Conservation (phyloP, 176 grass and related monocot genomes). For the Aechmea fasciata region DNA sequence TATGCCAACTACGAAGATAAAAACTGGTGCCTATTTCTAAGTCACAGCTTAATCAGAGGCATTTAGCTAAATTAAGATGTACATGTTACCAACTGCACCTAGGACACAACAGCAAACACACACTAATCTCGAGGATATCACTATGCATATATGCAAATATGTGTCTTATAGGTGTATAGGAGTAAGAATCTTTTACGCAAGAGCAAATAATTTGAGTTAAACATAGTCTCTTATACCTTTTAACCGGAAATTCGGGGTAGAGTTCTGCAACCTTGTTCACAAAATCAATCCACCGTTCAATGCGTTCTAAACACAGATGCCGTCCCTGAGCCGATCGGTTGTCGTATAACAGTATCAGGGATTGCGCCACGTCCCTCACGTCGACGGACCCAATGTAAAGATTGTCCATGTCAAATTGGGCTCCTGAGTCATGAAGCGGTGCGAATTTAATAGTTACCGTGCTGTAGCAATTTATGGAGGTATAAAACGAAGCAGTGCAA, state of each 20-base stretch:
- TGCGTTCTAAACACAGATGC: conserved; percentile 37
- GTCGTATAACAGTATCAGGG: conserved; percentile 34
- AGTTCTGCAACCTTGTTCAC: conserved; percentile 27
- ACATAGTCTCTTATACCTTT: conserved; percentile 19
- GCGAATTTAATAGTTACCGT: not conserved
- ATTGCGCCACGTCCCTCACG: conserved; percentile 35
- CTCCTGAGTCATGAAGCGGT: conserved; percentile 17
- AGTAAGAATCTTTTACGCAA: no score
- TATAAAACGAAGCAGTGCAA: not conserved
- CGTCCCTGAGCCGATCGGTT: conserved; percentile 28
- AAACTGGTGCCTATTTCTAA: no score
- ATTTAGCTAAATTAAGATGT: not conserved
- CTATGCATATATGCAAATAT: not conserved
- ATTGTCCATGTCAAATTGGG: conserved; percentile 18
- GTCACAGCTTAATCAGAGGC: not conserved
- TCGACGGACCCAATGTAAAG: conserved; percentile 31
- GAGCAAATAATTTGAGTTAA: no score
- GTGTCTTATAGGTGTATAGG: no score
- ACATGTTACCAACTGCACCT: no score
- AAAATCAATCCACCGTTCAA: conserved; percentile 20
- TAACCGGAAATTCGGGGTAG: conserved; percentile 30
- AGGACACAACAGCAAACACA: no score
- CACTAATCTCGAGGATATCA: not conserved
- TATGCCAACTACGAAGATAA: no score
- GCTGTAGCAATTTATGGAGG: not conserved